Evolutionary conservation across 305 asterid species (phyloP).

Genomic region (Petunia hybrid): DNA sequence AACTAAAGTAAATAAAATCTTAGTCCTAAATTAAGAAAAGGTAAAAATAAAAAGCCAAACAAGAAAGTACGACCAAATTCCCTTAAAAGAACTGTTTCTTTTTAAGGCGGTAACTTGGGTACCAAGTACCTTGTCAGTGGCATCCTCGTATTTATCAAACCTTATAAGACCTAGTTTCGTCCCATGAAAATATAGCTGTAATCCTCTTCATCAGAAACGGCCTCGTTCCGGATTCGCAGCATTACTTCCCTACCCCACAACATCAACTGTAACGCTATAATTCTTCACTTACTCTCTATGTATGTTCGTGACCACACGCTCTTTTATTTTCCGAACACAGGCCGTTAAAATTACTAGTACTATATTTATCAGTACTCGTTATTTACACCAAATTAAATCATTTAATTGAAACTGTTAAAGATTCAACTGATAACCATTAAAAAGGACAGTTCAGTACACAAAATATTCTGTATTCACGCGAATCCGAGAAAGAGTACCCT

Average conservation of each 20-base stretch:
- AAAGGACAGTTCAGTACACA: too few species aligned
- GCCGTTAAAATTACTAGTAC: too few species aligned
- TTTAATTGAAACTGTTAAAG: too few species aligned
- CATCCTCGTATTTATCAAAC: constrained; percentile 33
- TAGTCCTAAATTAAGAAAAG: background rate
- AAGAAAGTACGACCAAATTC: background rate
- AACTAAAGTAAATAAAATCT: background rate
- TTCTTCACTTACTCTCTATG: background rate
- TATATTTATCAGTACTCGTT: too few species aligned
- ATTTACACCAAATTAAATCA: too few species aligned
- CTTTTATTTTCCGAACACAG: fast-evolving
- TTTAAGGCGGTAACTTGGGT: constrained; percentile 30
- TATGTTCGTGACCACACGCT: background rate
- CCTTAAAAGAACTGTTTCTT: constrained; percentile 25
- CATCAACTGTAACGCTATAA: constrained; percentile 22
- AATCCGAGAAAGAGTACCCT: too few species aligned
- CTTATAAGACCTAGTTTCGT: constrained; percentile 30
- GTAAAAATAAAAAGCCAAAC: background rate
- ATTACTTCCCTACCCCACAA: constrained; percentile 34
- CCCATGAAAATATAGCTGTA: constrained; percentile 46
- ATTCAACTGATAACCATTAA: too few species aligned
- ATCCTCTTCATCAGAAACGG: constrained; percentile 36
- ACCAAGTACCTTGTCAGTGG: constrained; percentile 52
- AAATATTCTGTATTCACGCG: too few species aligned
- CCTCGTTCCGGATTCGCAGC: constrained; percentile 55